These are phyloP conservation scores for Fusarium pseudoanthophilum DNA, from an alignment of 2,329 filamentous ascomycete species.

Conservation along the genomic window DNA sequence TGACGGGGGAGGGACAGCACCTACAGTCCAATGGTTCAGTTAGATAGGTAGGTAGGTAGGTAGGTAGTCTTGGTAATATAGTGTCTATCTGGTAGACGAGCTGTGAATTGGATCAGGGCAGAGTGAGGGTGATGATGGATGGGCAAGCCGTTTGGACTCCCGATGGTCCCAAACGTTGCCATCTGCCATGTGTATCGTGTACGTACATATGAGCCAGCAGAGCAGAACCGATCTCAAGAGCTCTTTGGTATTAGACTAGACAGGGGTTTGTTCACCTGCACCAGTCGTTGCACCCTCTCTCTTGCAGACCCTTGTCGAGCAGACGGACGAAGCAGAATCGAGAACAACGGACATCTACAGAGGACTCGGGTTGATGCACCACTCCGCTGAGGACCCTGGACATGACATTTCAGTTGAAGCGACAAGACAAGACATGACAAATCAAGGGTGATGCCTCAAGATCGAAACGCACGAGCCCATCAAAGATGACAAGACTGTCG, in stretches of 20 bases:
- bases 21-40: neutral
- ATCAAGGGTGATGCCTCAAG: constrained; percentile 29
- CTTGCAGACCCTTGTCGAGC: constrained; percentile 28
- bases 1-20: constrained; percentile 25
- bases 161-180: constrained; percentile 4
- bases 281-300: constrained; percentile 21
- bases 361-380: constrained; percentile 1
- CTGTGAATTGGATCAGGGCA: constrained; percentile 30
- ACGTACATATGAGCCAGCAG: neutral
- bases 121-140: neutral
- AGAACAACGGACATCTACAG: constrained; percentile 1
- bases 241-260: constrained; percentile 25
- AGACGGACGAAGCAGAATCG: constrained; percentile 22
- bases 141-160: constrained; percentile 2
- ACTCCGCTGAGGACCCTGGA: constrained; percentile 26
- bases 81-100: constrained; percentile 22
- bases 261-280: constrained; percentile 29
- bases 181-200: constrained; percentile 29
- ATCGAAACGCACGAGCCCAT: constrained; percentile 37
- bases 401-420: constrained; percentile 36
- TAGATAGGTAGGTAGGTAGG: neutral
- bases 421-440: neutral
- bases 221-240: constrained; percentile 20
- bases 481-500: neutral
- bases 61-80: neutral